A percentile compares a stretch with the other conserved stretches of the same genome.
These are phyloP conservation scores for Dictyostelium citrinum DNA, from an alignment of 78 protist species.

Conservation along the genomic window DNA sequence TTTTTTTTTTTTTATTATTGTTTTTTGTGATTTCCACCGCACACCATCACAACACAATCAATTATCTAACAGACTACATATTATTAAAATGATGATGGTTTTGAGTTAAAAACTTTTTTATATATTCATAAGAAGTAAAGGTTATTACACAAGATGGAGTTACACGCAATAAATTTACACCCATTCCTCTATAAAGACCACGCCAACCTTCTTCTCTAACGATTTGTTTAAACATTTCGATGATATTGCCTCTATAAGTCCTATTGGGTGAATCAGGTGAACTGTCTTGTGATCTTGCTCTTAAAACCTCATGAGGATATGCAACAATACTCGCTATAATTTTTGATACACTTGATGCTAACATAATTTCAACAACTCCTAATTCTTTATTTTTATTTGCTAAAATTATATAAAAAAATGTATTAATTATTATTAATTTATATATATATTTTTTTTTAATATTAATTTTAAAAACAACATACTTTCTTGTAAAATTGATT, in stretches of 20 bases:
- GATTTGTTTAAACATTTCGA: constrained; percentile 13
- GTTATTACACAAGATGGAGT: constrained; percentile 89
- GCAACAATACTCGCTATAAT: constrained; percentile 82
- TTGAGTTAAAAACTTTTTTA: constrained; percentile 34
- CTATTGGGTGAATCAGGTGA: constrained; percentile 33
- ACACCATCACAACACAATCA: too few relatives aligned
- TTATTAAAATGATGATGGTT: not conserved
- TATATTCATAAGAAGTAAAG: constrained; percentile 82
- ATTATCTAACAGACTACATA: not conserved
- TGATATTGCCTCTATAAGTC: constrained; percentile 11
- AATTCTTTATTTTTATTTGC: not conserved
- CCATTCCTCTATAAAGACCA: constrained; percentile 88
- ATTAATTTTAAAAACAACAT: not conserved
- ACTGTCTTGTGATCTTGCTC: constrained; percentile 82
- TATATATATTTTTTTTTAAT: not conserved
- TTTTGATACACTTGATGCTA: constrained; percentile 82
- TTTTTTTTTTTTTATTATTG: not conserved
- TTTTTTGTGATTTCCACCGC: too few relatives aligned
- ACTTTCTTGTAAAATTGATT: not conserved
- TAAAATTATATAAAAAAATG: not conserved
- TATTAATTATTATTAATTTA: not conserved
- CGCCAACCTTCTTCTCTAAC: constrained; percentile 80
- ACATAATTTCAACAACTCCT: constrained; percentile 24
- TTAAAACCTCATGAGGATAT: constrained; percentile 91
- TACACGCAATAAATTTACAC: constrained; percentile 83